Base-by-base conservation (phyloP, 2,329 filamentous ascomycete species). In the Aspergillus sp. region DNA sequence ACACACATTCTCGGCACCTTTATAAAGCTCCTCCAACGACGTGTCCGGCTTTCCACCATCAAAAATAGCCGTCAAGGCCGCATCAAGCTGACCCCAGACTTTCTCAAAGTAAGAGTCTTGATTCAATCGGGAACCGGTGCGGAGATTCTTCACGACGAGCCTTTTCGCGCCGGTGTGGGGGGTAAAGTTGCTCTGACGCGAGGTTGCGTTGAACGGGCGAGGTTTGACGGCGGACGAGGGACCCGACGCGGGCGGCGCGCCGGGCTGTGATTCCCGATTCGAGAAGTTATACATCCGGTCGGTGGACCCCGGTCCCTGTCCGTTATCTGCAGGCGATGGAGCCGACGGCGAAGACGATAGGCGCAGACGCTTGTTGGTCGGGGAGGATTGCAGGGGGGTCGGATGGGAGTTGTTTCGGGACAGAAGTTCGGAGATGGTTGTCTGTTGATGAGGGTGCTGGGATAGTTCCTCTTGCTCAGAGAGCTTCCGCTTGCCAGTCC, bases 71-170 rank as follows among this genome's bases (percentile, higher is more conserved):
- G 81, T 78, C 49, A 99, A 74, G 1, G 91, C 90, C 32, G 79
- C 78, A 52, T 89, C 84, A 5, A 97, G 78, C 67, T 95, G 88
- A 38, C 76, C 73, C 84, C 88, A 89, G 3, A 86, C 87, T 63
- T 86, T 85, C 38, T 86, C 79, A 63, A 96, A 90, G 75, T 96
- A 97, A 58, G 84, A 80, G 57, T 88, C 85, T 17, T 88, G 82
- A 62, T 91, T 84, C 50, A 82, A 78, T 53, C 81, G 80, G n/a
- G 81, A 75, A 16, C 80, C 80, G 1, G 82, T 81, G 54, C 88
- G 85, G 58, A 97, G 81, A 69, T 97, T 97, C 81, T 96, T 96
- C 64, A 99, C 89, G n/a, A 93, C 83, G 43, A 99, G 82, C 72
- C 88, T 92, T 78, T 88, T 92, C 17, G 90, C 86, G 29, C 91